A percentile compares a stretch with the other conserved stretches of the same genome.
phyloP scores from a whole-genome alignment of 352 stramenopile species.

The Phytophthora agathidicida region DNA sequence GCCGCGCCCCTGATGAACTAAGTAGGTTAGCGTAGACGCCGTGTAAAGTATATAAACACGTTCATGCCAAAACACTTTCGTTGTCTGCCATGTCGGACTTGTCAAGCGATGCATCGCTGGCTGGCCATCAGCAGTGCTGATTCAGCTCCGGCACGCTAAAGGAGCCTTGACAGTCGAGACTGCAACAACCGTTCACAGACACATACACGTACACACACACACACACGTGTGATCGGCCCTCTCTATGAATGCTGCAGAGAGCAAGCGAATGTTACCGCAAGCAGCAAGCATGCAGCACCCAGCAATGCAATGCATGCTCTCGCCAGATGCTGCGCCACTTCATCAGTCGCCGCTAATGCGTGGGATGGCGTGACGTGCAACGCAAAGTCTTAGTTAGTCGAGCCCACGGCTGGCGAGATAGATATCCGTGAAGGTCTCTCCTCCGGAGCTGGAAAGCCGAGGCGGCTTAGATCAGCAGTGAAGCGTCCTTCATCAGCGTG shows the following conservation, averaged over 20 bases:
- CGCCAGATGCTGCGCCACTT: background rate
- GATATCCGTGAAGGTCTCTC: too few relatives aligned
- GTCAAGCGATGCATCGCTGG: background rate
- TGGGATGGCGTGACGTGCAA: background rate
- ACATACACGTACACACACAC: too few relatives aligned
- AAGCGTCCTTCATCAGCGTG: background rate
- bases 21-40: slow-evolving; percentile 12
- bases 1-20: slow-evolving; percentile 2
- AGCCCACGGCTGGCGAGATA: background rate
- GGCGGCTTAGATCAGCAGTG: too few relatives aligned
- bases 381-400: slow-evolving; percentile 1
- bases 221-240: slow-evolving; percentile 7
- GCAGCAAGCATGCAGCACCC: slow-evolving; percentile 6
- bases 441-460: too few relatives aligned
- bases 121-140: background rate
- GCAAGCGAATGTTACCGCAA: slow-evolving; percentile 10
- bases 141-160: too few relatives aligned
- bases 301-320: slow-evolving; percentile 4
- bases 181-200: too few relatives aligned
- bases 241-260: slow-evolving; percentile 5
- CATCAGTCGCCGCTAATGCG: slow-evolving; percentile 7
- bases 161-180: too few relatives aligned
- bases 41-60: slow-evolving; percentile 36
- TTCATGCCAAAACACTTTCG: background rate
- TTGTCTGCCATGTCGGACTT: background rate